Percentiles rank a stretch among this genome's conserved stretches.
Evolutionary conservation across 345 rosid genomes (phyloP).

Genomic region (Melaleuca quinquenervia): DNA sequence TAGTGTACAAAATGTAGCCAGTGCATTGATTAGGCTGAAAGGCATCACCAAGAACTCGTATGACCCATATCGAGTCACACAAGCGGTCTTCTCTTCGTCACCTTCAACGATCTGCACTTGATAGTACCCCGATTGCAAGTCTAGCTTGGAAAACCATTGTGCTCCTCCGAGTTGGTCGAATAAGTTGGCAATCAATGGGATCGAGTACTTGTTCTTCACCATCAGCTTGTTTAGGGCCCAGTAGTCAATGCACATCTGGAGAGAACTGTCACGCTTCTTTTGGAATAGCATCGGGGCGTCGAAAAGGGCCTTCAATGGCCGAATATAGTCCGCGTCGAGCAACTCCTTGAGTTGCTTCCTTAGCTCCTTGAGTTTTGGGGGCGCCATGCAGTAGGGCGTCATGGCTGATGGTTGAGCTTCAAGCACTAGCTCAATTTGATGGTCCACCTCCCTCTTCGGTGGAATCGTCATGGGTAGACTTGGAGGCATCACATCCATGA

Average conservation of each 20-base stretch:
- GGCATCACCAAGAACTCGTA: neutral
- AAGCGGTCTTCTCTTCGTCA: neutral
- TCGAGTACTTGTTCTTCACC: neutral
- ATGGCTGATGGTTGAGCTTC: neutral
- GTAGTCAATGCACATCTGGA: neutral
- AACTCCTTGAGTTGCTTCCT: neutral
- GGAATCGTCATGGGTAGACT: neutral
- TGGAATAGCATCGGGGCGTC: neutral
- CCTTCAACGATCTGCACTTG: neutral
- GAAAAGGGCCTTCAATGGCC: neutral
- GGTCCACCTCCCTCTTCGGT: neutral
- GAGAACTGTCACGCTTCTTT: too few relatives aligned
- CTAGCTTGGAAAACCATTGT: neutral
- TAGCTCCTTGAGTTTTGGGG: neutral
- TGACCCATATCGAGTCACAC: neutral
- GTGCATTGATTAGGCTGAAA: neutral
- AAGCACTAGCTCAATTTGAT: neutral
- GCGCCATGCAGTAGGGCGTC: neutral
- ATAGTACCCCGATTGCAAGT: neutral
- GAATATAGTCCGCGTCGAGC: neutral
- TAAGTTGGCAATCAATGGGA: neutral
- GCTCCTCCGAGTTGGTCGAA: neutral
- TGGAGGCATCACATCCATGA: neutral
- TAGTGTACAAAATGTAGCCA: neutral
- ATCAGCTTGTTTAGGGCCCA: neutral